phyloP scores from a whole-genome alignment of 257 asterid species.

The Fraxinus americana region DNA sequence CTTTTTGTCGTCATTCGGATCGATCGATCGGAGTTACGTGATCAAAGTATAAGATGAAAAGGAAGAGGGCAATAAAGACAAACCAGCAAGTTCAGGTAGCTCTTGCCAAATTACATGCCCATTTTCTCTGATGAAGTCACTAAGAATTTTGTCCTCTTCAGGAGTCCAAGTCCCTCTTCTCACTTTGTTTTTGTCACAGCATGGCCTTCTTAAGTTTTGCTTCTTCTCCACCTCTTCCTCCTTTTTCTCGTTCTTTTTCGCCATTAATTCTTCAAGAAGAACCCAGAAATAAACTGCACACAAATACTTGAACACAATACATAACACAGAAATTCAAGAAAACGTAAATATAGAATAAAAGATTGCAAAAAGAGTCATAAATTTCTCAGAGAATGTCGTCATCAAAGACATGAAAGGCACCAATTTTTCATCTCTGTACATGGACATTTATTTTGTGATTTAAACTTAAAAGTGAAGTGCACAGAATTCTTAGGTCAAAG shows the following conservation, averaged over 20 bases:
- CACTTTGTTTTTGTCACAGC: conserved; percentile 55
- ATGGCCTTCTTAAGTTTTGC: conserved; percentile 46
- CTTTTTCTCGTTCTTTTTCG: conserved; percentile 34
- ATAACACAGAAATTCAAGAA: background rate
- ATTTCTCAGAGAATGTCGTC: background rate
- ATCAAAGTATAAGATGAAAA: background rate
- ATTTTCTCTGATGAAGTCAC: conserved; percentile 55
- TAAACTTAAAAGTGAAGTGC: background rate
- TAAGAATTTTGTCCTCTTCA: conserved; percentile 76
- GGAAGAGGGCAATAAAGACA: background rate
- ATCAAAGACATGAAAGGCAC: background rate
- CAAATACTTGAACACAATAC: background rate
- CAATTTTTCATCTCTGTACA: background rate
- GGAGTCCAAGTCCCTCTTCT: conserved; percentile 72
- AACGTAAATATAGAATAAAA: background rate
- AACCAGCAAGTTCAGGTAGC: conserved; percentile 73
- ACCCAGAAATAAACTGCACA: conserved; percentile 15
- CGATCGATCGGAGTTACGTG: background rate
- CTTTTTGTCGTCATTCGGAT: background rate
- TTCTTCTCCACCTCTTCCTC: conserved; percentile 21
- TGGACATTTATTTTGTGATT: background rate
- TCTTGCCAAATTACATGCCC: conserved; percentile 70
- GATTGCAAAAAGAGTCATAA: background rate
- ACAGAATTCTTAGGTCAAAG: background rate
- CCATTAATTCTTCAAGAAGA: conserved; percentile 34